A percentile compares a stretch with the other conserved stretches of the same genome.
These are phyloP conservation scores for Magnaporthiopsis incrustans DNA, from an alignment of 2,329 filamentous ascomycete species.

Conservation along the genomic window DNA sequence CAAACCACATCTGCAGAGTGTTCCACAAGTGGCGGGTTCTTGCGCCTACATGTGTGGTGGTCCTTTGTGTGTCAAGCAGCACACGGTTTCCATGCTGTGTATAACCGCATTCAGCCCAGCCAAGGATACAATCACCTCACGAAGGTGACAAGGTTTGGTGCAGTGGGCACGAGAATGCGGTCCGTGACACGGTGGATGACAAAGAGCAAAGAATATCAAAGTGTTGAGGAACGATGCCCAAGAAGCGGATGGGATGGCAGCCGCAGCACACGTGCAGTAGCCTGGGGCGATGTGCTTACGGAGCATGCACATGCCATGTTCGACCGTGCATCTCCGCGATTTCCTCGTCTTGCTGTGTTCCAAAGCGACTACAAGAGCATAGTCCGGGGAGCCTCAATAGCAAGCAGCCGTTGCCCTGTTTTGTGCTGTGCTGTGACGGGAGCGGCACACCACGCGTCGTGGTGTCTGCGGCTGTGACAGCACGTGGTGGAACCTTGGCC, in stretches of 20 bases:
- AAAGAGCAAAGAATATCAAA: not conserved
- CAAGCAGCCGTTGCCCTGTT: not conserved
- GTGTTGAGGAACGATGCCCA: not conserved
- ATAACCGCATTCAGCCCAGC: not conserved
- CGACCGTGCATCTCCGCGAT: not conserved
- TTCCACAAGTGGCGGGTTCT: not conserved
- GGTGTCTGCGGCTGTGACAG: not conserved
- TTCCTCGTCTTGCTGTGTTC: not conserved
- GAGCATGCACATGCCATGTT: not conserved
- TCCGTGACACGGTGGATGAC: not conserved
- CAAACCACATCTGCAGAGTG: not conserved
- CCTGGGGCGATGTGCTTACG: not conserved
- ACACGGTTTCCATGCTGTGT: not conserved
- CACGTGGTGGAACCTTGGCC: not conserved
- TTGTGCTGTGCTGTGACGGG: not conserved
- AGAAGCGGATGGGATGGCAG: not conserved
- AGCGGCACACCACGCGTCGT: not conserved
- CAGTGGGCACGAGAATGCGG: not conserved
- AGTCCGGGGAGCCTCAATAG: not conserved
- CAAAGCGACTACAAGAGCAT: not conserved
- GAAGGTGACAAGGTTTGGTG: not conserved
- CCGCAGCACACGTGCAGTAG: not conserved
- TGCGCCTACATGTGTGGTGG: not conserved
- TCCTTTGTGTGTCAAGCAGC: not conserved
- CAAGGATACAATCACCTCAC: not conserved